Conservation (phyloP, 2,329 filamentous ascomycete genomes). For the Knufia fluminis region DNA sequence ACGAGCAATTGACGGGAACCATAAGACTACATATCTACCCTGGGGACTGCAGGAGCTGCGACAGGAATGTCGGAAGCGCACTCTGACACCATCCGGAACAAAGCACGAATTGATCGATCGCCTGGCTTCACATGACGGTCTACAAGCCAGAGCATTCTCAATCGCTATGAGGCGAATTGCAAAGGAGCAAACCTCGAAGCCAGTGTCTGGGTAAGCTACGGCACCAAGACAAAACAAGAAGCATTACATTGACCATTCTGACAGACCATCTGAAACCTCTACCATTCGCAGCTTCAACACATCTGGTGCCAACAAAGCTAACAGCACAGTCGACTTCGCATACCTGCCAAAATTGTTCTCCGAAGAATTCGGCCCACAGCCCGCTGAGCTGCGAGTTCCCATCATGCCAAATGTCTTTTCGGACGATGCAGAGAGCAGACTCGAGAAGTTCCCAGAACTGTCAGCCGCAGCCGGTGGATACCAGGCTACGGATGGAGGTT, state of each 20-base stretch:
- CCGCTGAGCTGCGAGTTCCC: conserved; percentile 39
- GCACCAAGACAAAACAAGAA: background rate
- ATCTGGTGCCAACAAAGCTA: conserved; percentile 46
- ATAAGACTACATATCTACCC: conserved; percentile 44
- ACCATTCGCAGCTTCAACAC: conserved; percentile 52
- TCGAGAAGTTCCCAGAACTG: conserved; percentile 20
- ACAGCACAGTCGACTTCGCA: conserved; percentile 54
- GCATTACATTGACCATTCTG: conserved; percentile 8
- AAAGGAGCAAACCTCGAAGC: conserved; percentile 26
- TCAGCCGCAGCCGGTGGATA: conserved; percentile 23
- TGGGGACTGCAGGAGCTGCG: conserved; percentile 44
- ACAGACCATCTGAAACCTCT: conserved; percentile 19
- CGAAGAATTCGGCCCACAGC: conserved; percentile 24
- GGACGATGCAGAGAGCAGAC: conserved; percentile 24
- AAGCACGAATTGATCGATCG: conserved; percentile 46
- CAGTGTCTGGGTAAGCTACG: conserved; percentile 30
- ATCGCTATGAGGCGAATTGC: conserved; percentile 44
- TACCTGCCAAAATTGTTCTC: conserved; percentile 47
- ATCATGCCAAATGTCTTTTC: conserved; percentile 37
- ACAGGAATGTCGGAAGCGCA: conserved; percentile 42
- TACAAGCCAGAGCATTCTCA: conserved; percentile 46
- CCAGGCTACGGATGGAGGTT: conserved; percentile 18
- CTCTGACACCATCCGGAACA: conserved; percentile 37
- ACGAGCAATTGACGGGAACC: conserved; percentile 40
- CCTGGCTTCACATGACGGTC: conserved; percentile 44